These are phyloP conservation scores for Fusarium sp. DNA, from an alignment of 2,329 filamentous ascomycete genomes.

Conservation along the genomic window DNA sequence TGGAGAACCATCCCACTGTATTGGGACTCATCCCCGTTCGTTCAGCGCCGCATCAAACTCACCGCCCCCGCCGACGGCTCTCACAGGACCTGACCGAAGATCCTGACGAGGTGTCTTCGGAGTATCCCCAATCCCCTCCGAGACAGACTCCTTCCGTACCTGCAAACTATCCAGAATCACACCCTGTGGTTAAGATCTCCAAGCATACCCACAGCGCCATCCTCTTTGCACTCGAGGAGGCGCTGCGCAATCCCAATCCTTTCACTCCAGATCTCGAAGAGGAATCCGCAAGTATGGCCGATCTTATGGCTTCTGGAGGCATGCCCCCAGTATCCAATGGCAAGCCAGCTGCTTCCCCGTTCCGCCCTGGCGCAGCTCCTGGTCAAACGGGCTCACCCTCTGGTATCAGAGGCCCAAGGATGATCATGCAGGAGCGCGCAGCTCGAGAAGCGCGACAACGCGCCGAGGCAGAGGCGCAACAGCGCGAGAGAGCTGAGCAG, in stretches of 20 bases:
- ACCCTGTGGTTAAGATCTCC: conserved; percentile 74
- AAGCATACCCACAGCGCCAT: conserved; percentile 89
- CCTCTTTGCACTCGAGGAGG: conserved; percentile 91
- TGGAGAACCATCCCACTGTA: conserved; percentile 43
- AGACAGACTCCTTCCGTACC: conserved; percentile 47
- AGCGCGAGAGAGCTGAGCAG: conserved; percentile 68
- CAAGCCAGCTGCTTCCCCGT: conserved; percentile 59
- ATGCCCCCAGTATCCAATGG: conserved; percentile 66
- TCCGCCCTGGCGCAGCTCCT: conserved; percentile 61
- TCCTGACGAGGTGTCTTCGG: conserved; percentile 55
- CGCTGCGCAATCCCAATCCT: conserved; percentile 81
- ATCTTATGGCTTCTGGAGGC: conserved; percentile 72
- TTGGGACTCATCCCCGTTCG: conserved; percentile 52
- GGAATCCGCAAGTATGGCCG: conserved; percentile 93
- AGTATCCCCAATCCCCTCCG: conserved; percentile 44
- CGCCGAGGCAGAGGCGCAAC: conserved; percentile 73
- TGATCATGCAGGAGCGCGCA: conserved; percentile 89
- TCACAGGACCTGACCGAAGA: conserved; percentile 64
- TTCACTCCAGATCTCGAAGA: conserved; percentile 89
- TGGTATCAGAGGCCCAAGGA: conserved; percentile 84
- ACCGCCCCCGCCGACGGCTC: conserved; percentile 50
- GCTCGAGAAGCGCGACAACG: conserved; percentile 79
- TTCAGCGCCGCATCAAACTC: conserved; percentile 53
- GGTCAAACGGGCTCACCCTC: conserved; percentile 66
- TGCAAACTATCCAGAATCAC: conserved; percentile 53